phyloP scores from a whole-genome alignment of 139 green algal species.

The Picocystis salinarum region DNA sequence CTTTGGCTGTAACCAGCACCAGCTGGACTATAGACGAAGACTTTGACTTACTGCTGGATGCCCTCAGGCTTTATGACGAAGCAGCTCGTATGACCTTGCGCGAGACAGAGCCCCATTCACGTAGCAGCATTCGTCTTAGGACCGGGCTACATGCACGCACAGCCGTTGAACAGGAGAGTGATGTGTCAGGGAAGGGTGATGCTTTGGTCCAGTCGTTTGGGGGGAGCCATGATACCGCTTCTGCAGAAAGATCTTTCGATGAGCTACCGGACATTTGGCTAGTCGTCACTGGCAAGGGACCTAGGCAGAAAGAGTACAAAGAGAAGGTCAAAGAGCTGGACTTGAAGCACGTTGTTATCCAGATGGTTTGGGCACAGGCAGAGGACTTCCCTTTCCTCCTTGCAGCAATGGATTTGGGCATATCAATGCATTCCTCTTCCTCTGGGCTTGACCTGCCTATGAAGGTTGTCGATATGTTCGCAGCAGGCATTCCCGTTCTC shows the following conservation, averaged over 20 bases:
- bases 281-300: constrained; percentile 56
- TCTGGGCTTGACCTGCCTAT: constrained; percentile 91
- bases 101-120: no score
- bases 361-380: constrained; percentile 67
- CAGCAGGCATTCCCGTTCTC: constrained; percentile 69
- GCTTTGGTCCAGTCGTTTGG: no score
- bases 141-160: no score
- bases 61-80: constrained; percentile 24
- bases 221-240: no score
- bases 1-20: constrained; percentile 78
- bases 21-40: constrained; percentile 91
- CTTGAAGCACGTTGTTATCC: constrained; percentile 56
- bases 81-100: no score
- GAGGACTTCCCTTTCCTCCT: constrained; percentile 80
- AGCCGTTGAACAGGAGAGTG: no score
- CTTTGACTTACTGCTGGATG: constrained; percentile 75
- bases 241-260: no score
- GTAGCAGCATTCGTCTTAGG: no score
- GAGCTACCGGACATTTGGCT: constrained; percentile 10
- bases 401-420: constrained; percentile 68
- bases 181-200: no score
- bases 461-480: constrained; percentile 99
- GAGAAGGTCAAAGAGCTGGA: constrained; percentile 28
- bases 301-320: constrained; percentile 49
- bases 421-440: constrained; percentile 76